Percentiles rank a stretch among this genome's conserved stretches.
Conservation (phyloP, 2,329 filamentous ascomycete species). For the Microascus cirrosus region DNA sequence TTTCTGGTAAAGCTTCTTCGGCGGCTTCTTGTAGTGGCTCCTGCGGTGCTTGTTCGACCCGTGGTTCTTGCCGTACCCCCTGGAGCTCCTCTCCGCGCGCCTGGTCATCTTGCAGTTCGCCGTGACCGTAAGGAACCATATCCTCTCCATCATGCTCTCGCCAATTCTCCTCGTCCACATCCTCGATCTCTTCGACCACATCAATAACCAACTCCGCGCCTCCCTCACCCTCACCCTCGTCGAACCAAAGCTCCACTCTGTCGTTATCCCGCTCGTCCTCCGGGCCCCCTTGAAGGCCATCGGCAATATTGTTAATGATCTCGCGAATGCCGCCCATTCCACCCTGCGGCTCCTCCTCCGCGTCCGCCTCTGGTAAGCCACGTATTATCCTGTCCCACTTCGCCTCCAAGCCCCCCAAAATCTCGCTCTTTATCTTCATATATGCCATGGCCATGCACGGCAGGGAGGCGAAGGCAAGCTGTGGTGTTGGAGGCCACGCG, state of each 20-base stretch:
- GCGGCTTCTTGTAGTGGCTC: constrained; percentile 8
- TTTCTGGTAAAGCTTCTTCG: constrained; percentile 6
- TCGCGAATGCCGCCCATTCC: constrained; percentile 13
- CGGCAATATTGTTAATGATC: constrained; percentile 23
- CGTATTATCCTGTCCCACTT: constrained; percentile 34
- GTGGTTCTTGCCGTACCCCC: background rate
- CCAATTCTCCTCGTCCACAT: constrained; percentile 7
- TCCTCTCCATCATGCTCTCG: constrained; percentile 1
- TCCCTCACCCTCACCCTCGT: constrained; percentile 8
- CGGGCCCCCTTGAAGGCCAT: constrained; percentile 21
- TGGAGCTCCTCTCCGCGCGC: constrained; percentile 24
- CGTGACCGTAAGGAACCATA: constrained; percentile 9
- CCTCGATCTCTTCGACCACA: constrained; percentile 21
- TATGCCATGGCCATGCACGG: constrained; percentile 35
- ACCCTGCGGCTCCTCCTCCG: background rate
- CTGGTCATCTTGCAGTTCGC: constrained; percentile 9
- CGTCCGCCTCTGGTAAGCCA: constrained; percentile 17
- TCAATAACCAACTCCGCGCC: constrained; percentile 14
- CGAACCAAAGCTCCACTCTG: constrained; percentile 9
- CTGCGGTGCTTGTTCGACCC: constrained; percentile 4
- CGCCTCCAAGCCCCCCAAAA: constrained; percentile 34
- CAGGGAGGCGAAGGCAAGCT: constrained; percentile 36
- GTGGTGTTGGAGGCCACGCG: constrained; percentile 41
- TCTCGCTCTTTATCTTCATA: constrained; percentile 30
- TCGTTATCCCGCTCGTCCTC: constrained; percentile 14